Base-by-base conservation (phyloP, 176 grass and related monocot genomes). In the Aegilops longissima region DNA sequence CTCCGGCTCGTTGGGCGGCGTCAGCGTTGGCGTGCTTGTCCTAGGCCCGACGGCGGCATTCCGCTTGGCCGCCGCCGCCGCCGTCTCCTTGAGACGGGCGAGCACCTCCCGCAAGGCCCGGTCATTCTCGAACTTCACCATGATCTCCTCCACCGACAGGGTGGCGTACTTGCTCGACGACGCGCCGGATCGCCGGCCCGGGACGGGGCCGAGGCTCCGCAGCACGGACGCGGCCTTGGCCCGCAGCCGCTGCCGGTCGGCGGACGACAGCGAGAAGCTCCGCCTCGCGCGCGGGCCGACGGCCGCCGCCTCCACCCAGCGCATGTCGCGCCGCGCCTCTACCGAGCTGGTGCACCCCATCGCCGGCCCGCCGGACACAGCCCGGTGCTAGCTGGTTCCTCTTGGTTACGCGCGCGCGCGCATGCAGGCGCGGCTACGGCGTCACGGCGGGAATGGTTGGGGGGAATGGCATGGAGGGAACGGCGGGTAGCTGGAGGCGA, bases 1-100 rank as follows among this genome's bases (percentile, higher is more conserved):
- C 83, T 95, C 92, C 10, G 92, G 92, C 71, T 91, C 90, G 83
- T 89, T 89, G 9, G 90, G 90, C 38, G 87, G 90, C 62, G 90
- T 92, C 73, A 74, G 49, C 61, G 83, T 92, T 36, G 84, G 90
- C 39, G 87, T 89, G 75, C 68, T 62, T 21, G 61, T 61, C 75
- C 54, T 6, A 21, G 54, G 7, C 18, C 44, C 49, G 44, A 31
- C 73, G 44, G 10, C 44, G 24, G 44, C 49, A 27, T 76, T 27
- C 70, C 17, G 30, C 70, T 68, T 85, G 39, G 40, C 77, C 78
- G 81, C 39, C 45, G 45, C 45, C 68, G 21, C 51, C 89, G 21
- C 61, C 18, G 14, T 40, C 51, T 49, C 77, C 39, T 20, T 66
- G 61, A 77, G 45, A 34, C 27, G 74, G 74, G 0, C 42, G 24